Evolutionary conservation across 768 basidiomycete genomes (phyloP).

Genomic region (Russula ochroleuca): DNA sequence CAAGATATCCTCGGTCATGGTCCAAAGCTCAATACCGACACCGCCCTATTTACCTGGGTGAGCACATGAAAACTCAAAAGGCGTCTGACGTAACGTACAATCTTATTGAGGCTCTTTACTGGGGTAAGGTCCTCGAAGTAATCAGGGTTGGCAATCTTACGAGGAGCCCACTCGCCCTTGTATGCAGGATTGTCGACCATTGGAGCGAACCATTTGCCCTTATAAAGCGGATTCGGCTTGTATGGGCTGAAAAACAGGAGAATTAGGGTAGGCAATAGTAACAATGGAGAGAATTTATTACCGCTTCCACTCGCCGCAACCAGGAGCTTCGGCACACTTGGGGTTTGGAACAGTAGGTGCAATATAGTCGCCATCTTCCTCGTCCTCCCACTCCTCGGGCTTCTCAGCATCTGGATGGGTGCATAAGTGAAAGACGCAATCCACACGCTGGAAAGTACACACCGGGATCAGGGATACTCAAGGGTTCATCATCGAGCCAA

Average conservation of each 20-base stretch:
- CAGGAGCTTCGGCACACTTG: slow-evolving; percentile 81
- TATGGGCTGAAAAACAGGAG: slow-evolving; percentile 48
- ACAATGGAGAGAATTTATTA: slow-evolving; percentile 32
- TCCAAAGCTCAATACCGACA: slow-evolving; percentile 98
- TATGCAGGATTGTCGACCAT: slow-evolving; percentile 96
- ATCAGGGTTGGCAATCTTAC: slow-evolving; percentile 84
- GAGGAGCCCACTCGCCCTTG: slow-evolving; percentile 92
- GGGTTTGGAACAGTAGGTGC: slow-evolving; percentile 87
- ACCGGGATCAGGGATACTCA: slow-evolving; percentile 84
- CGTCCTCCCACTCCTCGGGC: slow-evolving; percentile 99
- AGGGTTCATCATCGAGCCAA: slow-evolving; percentile 90
- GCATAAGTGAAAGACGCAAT: background rate
- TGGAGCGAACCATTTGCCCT: slow-evolving; percentile 97
- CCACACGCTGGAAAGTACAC: slow-evolving; percentile 19
- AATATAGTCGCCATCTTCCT: slow-evolving; percentile 99
- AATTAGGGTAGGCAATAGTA: background rate
- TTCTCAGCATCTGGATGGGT: slow-evolving; percentile 65
- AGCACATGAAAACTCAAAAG: background rate
- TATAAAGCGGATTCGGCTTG: slow-evolving; percentile 92
- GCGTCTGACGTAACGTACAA: slow-evolving; percentile 57
- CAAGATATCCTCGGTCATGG: slow-evolving; percentile 94
- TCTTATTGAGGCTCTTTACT: slow-evolving; percentile 77
- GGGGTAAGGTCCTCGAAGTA: slow-evolving; percentile 88
- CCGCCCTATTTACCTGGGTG: slow-evolving; percentile 54
- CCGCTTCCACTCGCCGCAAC: slow-evolving; percentile 94